These are phyloP conservation scores for Discostella stelligeroides DNA, from an alignment of 108 stramenopile species.

Conservation along the genomic window DNA sequence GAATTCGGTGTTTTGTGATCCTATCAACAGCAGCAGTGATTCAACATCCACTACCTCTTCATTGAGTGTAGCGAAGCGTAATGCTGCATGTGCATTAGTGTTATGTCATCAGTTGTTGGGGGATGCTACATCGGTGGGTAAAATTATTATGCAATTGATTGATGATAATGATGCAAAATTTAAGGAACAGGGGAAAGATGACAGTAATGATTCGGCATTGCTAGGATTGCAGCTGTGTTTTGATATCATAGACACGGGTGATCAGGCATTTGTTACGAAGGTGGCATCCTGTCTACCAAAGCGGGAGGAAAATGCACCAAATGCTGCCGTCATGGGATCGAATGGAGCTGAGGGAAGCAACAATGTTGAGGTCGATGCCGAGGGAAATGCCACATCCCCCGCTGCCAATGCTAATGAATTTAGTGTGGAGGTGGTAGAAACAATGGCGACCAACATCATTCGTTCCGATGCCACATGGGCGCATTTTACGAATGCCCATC, in stretches of 20 bases:
- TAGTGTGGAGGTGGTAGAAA: slow-evolving; percentile 1
- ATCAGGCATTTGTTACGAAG: slow-evolving; percentile 89
- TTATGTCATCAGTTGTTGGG: slow-evolving; percentile 80
- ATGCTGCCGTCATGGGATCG: background rate
- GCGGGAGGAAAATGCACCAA: background rate
- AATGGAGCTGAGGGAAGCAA: background rate
- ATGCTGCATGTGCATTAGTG: slow-evolving; percentile 65
- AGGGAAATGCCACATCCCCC: slow-evolving; percentile 14
- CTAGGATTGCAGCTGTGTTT: slow-evolving; percentile 96
- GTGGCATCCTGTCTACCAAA: slow-evolving; percentile 59
- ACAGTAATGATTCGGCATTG: slow-evolving; percentile 69
- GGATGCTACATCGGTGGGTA: slow-evolving; percentile 64
- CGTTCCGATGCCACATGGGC: slow-evolving; percentile 10
- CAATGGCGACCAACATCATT: slow-evolving; percentile 25
- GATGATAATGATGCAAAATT: slow-evolving; percentile 20
- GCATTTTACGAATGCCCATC: slow-evolving; percentile 45
- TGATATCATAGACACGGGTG: slow-evolving; percentile 91
- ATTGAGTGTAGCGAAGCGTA: slow-evolving; percentile 5
- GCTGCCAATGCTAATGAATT: slow-evolving; percentile 14
- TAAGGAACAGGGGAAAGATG: slow-evolving; percentile 8
- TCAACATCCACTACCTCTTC: too few relatives aligned
- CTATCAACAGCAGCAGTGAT: background rate
- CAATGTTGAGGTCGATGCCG: slow-evolving; percentile 32
- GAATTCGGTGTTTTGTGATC: background rate
- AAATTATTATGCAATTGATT: slow-evolving; percentile 70